phyloP scores from a whole-genome alignment of 2,329 filamentous ascomycete species.

The Hymenoscyphus scutula region DNA sequence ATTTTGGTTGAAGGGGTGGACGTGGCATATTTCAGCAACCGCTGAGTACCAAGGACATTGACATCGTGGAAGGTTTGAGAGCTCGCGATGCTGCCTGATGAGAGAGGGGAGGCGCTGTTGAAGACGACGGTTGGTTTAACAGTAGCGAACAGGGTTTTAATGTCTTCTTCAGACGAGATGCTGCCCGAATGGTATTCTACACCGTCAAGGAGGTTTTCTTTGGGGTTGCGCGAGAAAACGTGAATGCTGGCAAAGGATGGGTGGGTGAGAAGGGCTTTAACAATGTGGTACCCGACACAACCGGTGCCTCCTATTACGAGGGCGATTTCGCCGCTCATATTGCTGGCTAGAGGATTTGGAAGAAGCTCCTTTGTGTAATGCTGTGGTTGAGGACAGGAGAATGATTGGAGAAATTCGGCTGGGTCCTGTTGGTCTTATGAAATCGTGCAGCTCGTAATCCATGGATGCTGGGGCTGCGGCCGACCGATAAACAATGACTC shows the following conservation, averaged over 20 bases:
- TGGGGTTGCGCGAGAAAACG: constrained; percentile 11
- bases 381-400: too few relatives aligned
- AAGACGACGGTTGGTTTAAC: constrained; percentile 9
- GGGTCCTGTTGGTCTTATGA: too few relatives aligned
- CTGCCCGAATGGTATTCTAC: constrained; percentile 6
- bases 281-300: constrained; percentile 32
- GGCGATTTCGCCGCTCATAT: too few relatives aligned
- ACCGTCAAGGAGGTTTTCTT: neutral
- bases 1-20: neutral
- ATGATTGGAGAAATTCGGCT: too few relatives aligned
- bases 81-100: neutral
- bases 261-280: constrained; percentile 8
- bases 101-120: neutral
- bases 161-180: neutral
- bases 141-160: neutral
- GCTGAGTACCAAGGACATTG: neutral
- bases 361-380: too few relatives aligned
- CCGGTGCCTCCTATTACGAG: constrained; percentile 37
- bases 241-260: constrained; percentile 1
- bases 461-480: too few relatives aligned
- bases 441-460: too few relatives aligned
- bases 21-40: neutral
- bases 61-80: constrained; percentile 1
- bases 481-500: too few relatives aligned
- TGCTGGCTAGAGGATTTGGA: too few relatives aligned